Conservation (phyloP, 2,329 filamentous ascomycete genomes). For the Davidsoniella eucalypti region DNA sequence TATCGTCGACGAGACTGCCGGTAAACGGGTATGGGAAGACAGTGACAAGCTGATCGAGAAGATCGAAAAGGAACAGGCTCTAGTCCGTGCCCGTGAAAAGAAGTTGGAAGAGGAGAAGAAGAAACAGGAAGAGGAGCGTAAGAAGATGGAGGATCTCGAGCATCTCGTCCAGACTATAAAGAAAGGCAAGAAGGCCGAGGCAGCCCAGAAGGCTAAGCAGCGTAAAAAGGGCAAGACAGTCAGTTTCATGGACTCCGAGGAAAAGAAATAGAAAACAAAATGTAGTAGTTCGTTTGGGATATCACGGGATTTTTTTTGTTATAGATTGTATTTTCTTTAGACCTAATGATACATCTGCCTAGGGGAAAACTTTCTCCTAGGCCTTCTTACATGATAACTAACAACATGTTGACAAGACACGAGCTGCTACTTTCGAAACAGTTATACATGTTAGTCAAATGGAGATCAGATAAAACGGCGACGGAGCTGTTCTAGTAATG, state of each 20-base stretch:
- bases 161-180: conserved; percentile 24
- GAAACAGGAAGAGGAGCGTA: conserved; percentile 20
- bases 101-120: conserved; percentile 19
- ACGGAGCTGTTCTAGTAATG: too few species aligned
- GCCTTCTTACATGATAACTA: too few species aligned
- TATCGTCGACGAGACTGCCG: conserved; percentile 59
- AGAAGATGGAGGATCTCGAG: conserved; percentile 20
- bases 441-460: too few species aligned
- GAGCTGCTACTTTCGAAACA: too few species aligned
- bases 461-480: too few species aligned
- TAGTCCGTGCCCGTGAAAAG: conserved; percentile 30
- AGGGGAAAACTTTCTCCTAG: too few species aligned
- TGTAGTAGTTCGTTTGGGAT: neutral
- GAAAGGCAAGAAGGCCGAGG: conserved; percentile 20
- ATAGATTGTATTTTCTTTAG: neutral
- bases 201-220: conserved; percentile 18
- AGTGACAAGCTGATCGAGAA: conserved; percentile 72
- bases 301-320: neutral
- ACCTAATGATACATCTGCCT: neutral
- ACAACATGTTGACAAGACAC: too few species aligned
- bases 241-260: conserved; percentile 15
- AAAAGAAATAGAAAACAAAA: conserved; percentile 11
- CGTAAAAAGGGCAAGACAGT: conserved; percentile 19
- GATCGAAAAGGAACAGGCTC: conserved; percentile 63
- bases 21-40: conserved; percentile 77